phyloP scores from a whole-genome alignment of 352 stramenopile genomes.

The Phytophthora litchii region DNA sequence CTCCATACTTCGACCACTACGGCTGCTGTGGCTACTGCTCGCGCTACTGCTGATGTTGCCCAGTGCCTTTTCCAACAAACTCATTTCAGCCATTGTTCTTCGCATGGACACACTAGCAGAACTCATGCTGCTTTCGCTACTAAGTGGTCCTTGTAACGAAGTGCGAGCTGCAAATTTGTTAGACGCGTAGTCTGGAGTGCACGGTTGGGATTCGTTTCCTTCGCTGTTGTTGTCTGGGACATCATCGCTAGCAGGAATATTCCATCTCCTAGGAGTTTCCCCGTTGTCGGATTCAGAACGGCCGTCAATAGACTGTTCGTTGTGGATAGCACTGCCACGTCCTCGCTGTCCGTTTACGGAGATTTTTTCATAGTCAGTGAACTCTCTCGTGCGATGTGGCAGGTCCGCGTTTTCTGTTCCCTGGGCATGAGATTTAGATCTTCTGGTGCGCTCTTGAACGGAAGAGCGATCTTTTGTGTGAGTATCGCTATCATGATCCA shows the following conservation, averaged over 20 bases:
- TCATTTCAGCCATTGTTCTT: slow-evolving; percentile 69
- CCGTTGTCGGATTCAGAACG: slow-evolving; percentile 13
- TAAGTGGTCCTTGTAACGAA: slow-evolving; percentile 15
- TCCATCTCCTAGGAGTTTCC: slow-evolving; percentile 10
- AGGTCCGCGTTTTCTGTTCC: neutral
- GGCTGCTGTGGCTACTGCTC: slow-evolving; percentile 36
- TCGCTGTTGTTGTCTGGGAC: slow-evolving; percentile 1
- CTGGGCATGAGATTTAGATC: neutral
- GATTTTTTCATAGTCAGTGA: slow-evolving; percentile 4
- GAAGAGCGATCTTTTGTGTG: slow-evolving; percentile 19
- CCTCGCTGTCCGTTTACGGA: neutral
- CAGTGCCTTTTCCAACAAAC: slow-evolving; percentile 67
- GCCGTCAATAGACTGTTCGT: slow-evolving; percentile 10
- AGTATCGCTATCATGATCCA: slow-evolving; percentile 34
- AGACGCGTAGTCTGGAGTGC: slow-evolving; percentile 13
- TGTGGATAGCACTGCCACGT: neutral
- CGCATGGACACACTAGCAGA: slow-evolving; percentile 48
- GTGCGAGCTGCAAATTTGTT: slow-evolving; percentile 7
- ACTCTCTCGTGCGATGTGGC: slow-evolving; percentile 2
- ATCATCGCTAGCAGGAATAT: slow-evolving; percentile 9
- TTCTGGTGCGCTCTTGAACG: slow-evolving; percentile 7
- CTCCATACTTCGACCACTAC: slow-evolving; percentile 3
- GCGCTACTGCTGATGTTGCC: slow-evolving; percentile 70
- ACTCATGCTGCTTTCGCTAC: slow-evolving; percentile 49
- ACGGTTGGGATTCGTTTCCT: slow-evolving; percentile 5